Evolutionary conservation across 768 basidiomycete species (phyloP).

Genomic region (Russula sp.): DNA sequence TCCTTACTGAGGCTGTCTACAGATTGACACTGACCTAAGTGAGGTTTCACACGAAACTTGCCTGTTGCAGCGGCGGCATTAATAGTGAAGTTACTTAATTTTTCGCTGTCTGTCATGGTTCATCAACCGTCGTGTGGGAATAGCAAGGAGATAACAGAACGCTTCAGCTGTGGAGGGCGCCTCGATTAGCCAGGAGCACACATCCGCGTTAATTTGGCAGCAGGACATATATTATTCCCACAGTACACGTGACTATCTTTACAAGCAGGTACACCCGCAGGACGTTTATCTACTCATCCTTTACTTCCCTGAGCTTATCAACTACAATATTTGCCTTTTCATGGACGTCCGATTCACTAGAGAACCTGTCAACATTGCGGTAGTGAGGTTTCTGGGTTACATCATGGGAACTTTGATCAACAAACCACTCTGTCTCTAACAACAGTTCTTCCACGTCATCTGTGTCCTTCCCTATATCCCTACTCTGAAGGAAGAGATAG

Average conservation of each 20-base stretch:
- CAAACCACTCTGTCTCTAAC: constrained; percentile 81
- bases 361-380: constrained; percentile 16
- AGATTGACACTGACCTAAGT: constrained; percentile 56
- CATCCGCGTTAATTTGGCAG: constrained; percentile 17
- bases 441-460: constrained; percentile 66
- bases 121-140: constrained; percentile 7
- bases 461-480: constrained; percentile 61
- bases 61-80: constrained; percentile 87
- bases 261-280: background rate
- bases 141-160: constrained; percentile 11
- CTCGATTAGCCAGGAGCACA: background rate
- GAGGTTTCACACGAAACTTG: constrained; percentile 85
- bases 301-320: constrained; percentile 9
- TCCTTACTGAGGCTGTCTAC: background rate
- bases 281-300: background rate
- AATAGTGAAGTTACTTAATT: constrained; percentile 41
- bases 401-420: background rate
- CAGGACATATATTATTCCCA: constrained; percentile 10
- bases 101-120: constrained; percentile 20
- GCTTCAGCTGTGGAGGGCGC: background rate
- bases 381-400: background rate
- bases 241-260: constrained; percentile 1
- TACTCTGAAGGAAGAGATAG: constrained; percentile 71
- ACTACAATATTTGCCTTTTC: constrained; percentile 26
- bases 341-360: constrained; percentile 16